These are phyloP conservation scores for Penicillium sp. DNA, from an alignment of 2,329 filamentous ascomycete genomes.

Conservation along the genomic window DNA sequence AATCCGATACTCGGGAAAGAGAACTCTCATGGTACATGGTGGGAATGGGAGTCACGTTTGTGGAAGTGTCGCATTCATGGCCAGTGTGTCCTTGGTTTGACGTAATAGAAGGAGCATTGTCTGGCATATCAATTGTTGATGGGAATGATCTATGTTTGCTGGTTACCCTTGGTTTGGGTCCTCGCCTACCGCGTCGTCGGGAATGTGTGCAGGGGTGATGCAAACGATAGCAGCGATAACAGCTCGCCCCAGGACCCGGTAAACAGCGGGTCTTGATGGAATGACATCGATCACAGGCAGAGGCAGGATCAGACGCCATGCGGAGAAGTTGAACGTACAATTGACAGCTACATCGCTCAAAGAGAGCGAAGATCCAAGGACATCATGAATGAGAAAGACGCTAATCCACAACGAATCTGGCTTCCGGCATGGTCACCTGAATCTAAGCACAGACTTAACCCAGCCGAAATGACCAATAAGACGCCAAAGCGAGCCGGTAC, in stretches of 20 bases:
- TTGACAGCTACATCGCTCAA: background rate
- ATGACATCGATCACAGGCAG: slow-evolving; percentile 1
- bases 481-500: background rate
- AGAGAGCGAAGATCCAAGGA: background rate
- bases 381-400: background rate
- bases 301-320: background rate
- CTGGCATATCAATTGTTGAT: background rate
- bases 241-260: background rate
- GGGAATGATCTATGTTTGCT: background rate
- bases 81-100: background rate
- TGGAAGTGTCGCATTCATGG: background rate
- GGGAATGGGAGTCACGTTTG: background rate
- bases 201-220: slow-evolving; percentile 1
- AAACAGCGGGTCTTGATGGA: slow-evolving; percentile 1
- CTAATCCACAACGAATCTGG: background rate
- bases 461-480: background rate
- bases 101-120: background rate
- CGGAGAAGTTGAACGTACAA: background rate
- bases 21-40: background rate
- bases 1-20: background rate
- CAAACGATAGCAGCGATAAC: slow-evolving; percentile 5
- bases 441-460: background rate
- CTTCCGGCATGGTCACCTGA: background rate
- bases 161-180: background rate
- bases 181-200: background rate